A percentile compares a stretch with the other conserved stretches of the same genome.
phyloP scores from a whole-genome alignment of 805 yeast species.

The Starmerella floricola region DNA sequence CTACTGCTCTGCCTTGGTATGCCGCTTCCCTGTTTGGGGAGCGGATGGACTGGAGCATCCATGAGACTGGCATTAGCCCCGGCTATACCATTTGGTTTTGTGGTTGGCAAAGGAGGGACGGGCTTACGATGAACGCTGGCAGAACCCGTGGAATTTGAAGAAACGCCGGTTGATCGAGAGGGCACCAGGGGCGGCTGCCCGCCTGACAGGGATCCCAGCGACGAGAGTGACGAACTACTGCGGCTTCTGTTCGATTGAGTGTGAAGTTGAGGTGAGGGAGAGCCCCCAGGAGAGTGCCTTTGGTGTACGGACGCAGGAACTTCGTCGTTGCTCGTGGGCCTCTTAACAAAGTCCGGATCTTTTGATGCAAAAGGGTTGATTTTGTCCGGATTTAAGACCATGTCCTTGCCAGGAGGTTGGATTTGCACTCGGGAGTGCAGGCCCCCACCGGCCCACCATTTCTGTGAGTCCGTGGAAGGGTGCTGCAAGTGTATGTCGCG shows the following conservation, averaged over 20 bases:
- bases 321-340: conserved; percentile 5
- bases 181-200: too few species aligned
- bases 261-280: background rate
- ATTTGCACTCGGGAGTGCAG: conserved; percentile 57
- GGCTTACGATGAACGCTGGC: conserved; percentile 9
- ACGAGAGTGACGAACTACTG: too few species aligned
- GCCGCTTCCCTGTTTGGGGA: background rate
- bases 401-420: conserved; percentile 32
- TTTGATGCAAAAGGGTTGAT: conserved; percentile 53
- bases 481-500: conserved; percentile 45
- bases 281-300: background rate
- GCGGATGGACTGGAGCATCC: conserved; percentile 18
- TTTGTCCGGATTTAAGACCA: conserved; percentile 54
- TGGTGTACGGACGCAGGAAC: background rate
- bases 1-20: conserved; percentile 4
- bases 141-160: too few species aligned
- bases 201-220: too few species aligned
- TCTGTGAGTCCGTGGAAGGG: conserved; percentile 67
- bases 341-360: conserved; percentile 40
- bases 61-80: conserved; percentile 3
- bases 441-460: conserved; percentile 91
- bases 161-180: too few species aligned
- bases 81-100: too few species aligned
- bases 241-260: too few species aligned
- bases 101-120: background rate